Evolutionary conservation across 768 basidiomycete species (phyloP).

Genomic region (Kwoniella sp.): DNA sequence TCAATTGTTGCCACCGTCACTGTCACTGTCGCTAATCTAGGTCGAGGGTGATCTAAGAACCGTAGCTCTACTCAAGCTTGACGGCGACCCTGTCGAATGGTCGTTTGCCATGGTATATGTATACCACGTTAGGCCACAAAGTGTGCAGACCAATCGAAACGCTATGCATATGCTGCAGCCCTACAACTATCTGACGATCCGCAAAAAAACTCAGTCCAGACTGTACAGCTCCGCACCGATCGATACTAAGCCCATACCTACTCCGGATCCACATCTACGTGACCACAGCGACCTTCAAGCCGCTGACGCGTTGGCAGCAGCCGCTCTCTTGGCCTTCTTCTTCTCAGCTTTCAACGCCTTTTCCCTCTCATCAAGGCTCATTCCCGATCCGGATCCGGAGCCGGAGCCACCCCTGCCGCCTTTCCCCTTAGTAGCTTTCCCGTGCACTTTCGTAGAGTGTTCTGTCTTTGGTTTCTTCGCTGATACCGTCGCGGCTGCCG

Average conservation of each 20-base stretch:
- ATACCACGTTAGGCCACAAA: too few species aligned
- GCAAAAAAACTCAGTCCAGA: background rate
- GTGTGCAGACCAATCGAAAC: too few species aligned
- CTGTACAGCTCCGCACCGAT: background rate
- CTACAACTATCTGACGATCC: too few species aligned
- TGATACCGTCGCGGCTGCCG: background rate
- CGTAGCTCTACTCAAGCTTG: too few species aligned
- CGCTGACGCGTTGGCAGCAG: background rate
- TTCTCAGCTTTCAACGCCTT: constrained; percentile 34
- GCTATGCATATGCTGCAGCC: too few species aligned
- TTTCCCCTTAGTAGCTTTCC: background rate
- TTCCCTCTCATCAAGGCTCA: constrained; percentile 34
- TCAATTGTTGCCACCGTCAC: too few species aligned
- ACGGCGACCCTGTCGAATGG: too few species aligned
- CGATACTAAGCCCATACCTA: background rate
- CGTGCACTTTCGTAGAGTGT: background rate
- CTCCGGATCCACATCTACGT: background rate
- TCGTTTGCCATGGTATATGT: too few species aligned
- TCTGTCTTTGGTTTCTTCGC: constrained; percentile 19
- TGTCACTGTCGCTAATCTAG: too few species aligned
- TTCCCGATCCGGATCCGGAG: background rate
- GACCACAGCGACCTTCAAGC: background rate
- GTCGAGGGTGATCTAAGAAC: too few species aligned
- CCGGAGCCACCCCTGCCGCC: background rate
- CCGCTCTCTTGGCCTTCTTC: constrained; percentile 24